phyloP scores from a whole-genome alignment of 2,329 filamentous ascomycete species.

The Fusarium liriodendri region DNA sequence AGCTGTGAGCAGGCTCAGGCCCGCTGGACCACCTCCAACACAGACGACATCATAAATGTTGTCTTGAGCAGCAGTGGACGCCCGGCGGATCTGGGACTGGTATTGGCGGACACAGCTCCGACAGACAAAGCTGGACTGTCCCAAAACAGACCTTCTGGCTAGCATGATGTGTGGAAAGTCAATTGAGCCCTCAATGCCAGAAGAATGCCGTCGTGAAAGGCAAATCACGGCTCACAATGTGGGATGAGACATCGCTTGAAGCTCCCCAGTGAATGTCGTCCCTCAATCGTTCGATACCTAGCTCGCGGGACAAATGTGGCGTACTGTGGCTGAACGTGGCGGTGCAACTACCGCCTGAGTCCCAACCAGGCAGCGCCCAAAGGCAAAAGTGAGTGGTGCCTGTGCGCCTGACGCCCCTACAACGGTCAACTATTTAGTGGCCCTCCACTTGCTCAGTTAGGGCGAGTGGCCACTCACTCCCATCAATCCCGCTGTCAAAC shows the following conservation, averaged over 20 bases:
- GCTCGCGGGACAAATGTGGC: conserved; percentile 26
- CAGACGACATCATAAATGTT: conserved; percentile 95
- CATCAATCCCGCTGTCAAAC: background rate
- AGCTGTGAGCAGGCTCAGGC: conserved; percentile 83
- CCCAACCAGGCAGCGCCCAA: conserved; percentile 1
- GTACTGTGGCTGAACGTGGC: conserved; percentile 23
- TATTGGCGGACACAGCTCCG: conserved; percentile 57
- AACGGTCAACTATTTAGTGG: conserved; percentile 23
- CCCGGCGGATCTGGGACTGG: conserved; percentile 51
- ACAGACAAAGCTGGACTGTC: conserved; percentile 55
- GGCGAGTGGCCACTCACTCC: background rate
- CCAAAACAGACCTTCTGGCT: conserved; percentile 40
- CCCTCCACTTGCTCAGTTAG: background rate
- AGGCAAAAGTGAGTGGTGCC: conserved; percentile 11
- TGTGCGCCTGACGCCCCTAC: conserved; percentile 22
- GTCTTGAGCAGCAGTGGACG: conserved; percentile 60
- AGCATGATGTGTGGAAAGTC: conserved; percentile 38
- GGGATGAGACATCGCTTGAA: conserved; percentile 24
- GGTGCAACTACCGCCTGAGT: background rate
- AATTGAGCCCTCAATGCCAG: conserved; percentile 7
- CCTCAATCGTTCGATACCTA: conserved; percentile 40
- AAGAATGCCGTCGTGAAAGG: conserved; percentile 10
- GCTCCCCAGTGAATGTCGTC: conserved; percentile 24
- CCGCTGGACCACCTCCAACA: conserved; percentile 89
- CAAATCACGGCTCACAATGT: conserved; percentile 9